Percentiles rank a stretch among this genome's conserved stretches.
These are phyloP conservation scores for Kockiozyma suomiensis DNA, from an alignment of 805 yeast genomes.

Conservation along the genomic window DNA sequence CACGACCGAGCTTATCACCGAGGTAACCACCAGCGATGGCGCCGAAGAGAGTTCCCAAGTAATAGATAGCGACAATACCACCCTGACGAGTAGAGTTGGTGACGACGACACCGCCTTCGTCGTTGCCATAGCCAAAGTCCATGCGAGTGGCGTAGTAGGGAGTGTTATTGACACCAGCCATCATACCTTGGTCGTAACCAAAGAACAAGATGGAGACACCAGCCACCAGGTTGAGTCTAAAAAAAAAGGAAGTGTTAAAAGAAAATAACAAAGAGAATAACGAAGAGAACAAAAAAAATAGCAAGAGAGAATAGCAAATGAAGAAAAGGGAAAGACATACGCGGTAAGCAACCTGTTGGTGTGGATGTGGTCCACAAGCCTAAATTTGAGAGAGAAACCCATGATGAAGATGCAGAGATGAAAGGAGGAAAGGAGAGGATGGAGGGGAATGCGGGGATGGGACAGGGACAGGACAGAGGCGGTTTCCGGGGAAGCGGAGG, in stretches of 20 bases:
- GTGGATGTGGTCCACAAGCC: slow-evolving; percentile 20
- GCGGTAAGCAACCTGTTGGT: slow-evolving; percentile 13
- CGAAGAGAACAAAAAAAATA: neutral
- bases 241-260: neutral
- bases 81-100: slow-evolving; percentile 40
- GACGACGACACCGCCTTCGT: slow-evolving; percentile 29
- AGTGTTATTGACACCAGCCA: slow-evolving; percentile 45
- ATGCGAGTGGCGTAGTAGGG: slow-evolving; percentile 38
- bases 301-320: neutral
- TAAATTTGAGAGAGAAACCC: neutral
- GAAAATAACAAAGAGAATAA: neutral
- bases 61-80: slow-evolving; percentile 43
- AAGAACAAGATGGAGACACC: slow-evolving; percentile 44
- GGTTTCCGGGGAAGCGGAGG: slow-evolving; percentile 4
- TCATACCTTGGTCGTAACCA: slow-evolving; percentile 52
- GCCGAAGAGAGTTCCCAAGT: slow-evolving; percentile 41
- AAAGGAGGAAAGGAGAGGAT: neutral
- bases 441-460: neutral
- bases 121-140: slow-evolving; percentile 16
- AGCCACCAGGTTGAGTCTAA: slow-evolving; percentile 33
- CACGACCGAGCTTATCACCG: slow-evolving; percentile 64
- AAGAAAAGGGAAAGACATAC: slow-evolving; percentile 4
- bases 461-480: neutral
- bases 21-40: slow-evolving; percentile 36
- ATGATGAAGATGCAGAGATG: slow-evolving; percentile 1